Conservation (phyloP, 2,329 filamentous ascomycete species). For the Pseudocercospora cruenta region DNA sequence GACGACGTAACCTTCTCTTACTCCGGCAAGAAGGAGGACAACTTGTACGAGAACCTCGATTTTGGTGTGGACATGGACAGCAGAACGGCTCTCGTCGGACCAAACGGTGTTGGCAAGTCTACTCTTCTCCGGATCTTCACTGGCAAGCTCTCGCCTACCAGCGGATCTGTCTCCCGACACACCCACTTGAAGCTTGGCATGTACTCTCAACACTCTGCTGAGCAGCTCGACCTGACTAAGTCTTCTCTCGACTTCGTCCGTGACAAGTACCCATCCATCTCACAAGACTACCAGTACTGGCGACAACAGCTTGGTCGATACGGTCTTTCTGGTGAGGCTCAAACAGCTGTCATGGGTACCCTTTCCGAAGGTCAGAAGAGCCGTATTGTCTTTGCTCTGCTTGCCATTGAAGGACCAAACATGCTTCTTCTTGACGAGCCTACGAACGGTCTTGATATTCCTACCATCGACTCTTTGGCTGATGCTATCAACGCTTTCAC, state of each 20-base stretch:
- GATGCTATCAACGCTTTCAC: slow-evolving; percentile 96
- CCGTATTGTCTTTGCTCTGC: slow-evolving; percentile 94
- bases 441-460: slow-evolving; percentile 98
- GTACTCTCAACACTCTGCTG: slow-evolving; percentile 97
- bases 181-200: slow-evolving; percentile 98
- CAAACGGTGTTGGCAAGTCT: slow-evolving; percentile 99
- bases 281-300: slow-evolving; percentile 99
- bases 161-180: slow-evolving; percentile 82
- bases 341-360: slow-evolving; percentile 97
- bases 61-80: slow-evolving; percentile 99
- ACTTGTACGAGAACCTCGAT: slow-evolving; percentile 94
- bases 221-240: slow-evolving; percentile 98
- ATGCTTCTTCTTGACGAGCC: slow-evolving; percentile 98
- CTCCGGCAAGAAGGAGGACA: slow-evolving; percentile 84
- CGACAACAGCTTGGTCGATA: slow-evolving; percentile 95
- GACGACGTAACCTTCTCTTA: slow-evolving; percentile 98
- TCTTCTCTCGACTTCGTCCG: slow-evolving; percentile 96
- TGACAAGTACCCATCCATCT: slow-evolving; percentile 86
- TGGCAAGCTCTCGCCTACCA: slow-evolving; percentile 84
- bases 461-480: slow-evolving; percentile 94
- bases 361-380: slow-evolving; percentile 97
- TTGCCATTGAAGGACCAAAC: slow-evolving; percentile 94
- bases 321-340: slow-evolving; percentile 87
- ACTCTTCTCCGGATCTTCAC: slow-evolving; percentile 96
- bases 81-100: slow-evolving; percentile 91